A percentile compares a stretch with the other conserved stretches of the same genome.
Evolutionary conservation across 164 flowering plant genomes (phyloP).

Genomic region (Vitis vinifera): ASM3070453v1 NC_081811.1:3970001-3970500

Average conservation of each 20-base stretch:
- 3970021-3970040: slow-evolving; percentile 50
- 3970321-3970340: slow-evolving; percentile 66
- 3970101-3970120: slow-evolving; percentile 43
- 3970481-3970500: background rate
- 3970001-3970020: slow-evolving; percentile 48
- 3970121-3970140: slow-evolving; percentile 47
- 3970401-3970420: slow-evolving; percentile 30
- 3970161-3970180: slow-evolving; percentile 38
- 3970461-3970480: slow-evolving; percentile 35
- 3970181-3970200: slow-evolving; percentile 47
- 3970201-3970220: slow-evolving; percentile 43
- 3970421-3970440: slow-evolving; percentile 36
- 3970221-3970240: slow-evolving; percentile 55
- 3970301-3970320: slow-evolving; percentile 56
- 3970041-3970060: slow-evolving; percentile 56
- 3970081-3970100: slow-evolving; percentile 51
- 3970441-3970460: slow-evolving; percentile 51
- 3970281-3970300: slow-evolving; percentile 58
- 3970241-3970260: slow-evolving; percentile 52
- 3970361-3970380: slow-evolving; percentile 61
- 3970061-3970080: slow-evolving; percentile 54
- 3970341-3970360: slow-evolving; percentile 37
- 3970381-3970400: slow-evolving; percentile 57
- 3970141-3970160: slow-evolving; percentile 47
- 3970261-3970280: slow-evolving; percentile 67